Percentiles rank a stretch among this genome's conserved stretches.
Conservation (phyloP, 2,329 filamentous ascomycete species). For the Aspergillus latus region DNA sequence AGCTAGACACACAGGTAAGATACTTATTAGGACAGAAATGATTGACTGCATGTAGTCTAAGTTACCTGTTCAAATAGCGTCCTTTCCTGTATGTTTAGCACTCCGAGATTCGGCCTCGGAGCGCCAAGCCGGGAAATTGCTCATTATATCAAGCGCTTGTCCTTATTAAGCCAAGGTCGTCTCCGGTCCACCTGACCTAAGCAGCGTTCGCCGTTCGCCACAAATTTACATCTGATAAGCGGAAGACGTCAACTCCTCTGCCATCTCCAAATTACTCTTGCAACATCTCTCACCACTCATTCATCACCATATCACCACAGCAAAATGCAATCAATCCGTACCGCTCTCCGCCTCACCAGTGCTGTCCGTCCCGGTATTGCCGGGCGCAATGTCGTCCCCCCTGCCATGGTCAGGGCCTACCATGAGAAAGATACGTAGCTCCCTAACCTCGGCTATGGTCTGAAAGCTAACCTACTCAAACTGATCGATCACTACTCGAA, state of each 20-base stretch:
- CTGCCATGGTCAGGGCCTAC: constrained; percentile 40
- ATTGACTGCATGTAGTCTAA: too few relatives aligned
- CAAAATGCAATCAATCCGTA: constrained; percentile 16
- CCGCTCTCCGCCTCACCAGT: constrained; percentile 11
- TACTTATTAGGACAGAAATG: too few relatives aligned
- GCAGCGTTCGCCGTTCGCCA: constrained; percentile 8
- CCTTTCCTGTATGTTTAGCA: too few relatives aligned
- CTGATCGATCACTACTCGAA: constrained; percentile 80
- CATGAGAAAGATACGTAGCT: constrained; percentile 66
- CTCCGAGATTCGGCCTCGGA: too few relatives aligned
- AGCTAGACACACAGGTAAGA: too few relatives aligned
- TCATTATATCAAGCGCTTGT: neutral
- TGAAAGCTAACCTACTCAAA: constrained; percentile 26
- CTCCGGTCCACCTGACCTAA: constrained; percentile 11
- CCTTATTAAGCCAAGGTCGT: neutral
- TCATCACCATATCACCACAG: neutral
- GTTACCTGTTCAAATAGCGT: too few relatives aligned
- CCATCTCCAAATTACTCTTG: constrained; percentile 4
- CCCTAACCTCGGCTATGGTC: constrained; percentile 1
- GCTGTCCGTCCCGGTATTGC: constrained; percentile 11
- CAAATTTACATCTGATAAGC: constrained; percentile 17
- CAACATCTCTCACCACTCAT: neutral
- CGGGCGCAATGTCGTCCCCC: constrained; percentile 13
- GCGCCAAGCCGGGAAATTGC: too few relatives aligned
- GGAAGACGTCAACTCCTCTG: constrained; percentile 12